These are phyloP conservation scores for Magnusiomyces tetraspermus DNA, from an alignment of 1,139 yeast genomes.

Conservation along the genomic window DNA sequence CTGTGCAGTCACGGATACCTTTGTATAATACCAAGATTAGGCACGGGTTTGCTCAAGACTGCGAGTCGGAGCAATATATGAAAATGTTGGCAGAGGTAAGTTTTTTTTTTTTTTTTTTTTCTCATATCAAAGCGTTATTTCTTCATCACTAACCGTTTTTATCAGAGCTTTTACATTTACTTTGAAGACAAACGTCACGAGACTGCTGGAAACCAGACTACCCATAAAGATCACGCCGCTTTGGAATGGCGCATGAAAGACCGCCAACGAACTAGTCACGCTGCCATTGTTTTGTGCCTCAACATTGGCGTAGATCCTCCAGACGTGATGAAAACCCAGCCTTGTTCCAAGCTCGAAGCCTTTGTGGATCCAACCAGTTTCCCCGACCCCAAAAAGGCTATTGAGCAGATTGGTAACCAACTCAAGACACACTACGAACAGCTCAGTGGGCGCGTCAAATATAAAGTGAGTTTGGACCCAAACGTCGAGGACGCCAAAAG, in stretches of 20 bases:
- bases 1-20: conserved; percentile 3
- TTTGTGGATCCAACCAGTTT: conserved; percentile 88
- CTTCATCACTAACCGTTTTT: conserved; percentile 4
- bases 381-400: conserved; percentile 82
- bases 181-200: conserved; percentile 86
- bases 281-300: conserved; percentile 81
- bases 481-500: conserved; percentile 93
- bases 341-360: conserved; percentile 86
- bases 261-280: conserved; percentile 88
- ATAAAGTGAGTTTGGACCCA: conserved; percentile 87
- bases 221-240: conserved; percentile 43
- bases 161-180: conserved; percentile 64
- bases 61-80: conserved; percentile 52
- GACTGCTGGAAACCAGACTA: conserved; percentile 77
- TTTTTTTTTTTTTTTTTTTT: neutral
- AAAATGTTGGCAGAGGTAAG: conserved; percentile 47
- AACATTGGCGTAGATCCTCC: conserved; percentile 98
- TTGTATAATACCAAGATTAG: conserved; percentile 33
- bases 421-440: conserved; percentile 86
- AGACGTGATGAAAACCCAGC: conserved; percentile 85
- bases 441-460: conserved; percentile 74
- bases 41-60: conserved; percentile 75
- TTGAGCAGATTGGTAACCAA: conserved; percentile 83
- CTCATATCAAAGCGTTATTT: too few relatives aligned
- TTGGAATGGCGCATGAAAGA: conserved; percentile 92